Base-by-base conservation (phyloP, 1,284 basidiomycete genomes). In the Tylopilus orsonianus region DNA sequence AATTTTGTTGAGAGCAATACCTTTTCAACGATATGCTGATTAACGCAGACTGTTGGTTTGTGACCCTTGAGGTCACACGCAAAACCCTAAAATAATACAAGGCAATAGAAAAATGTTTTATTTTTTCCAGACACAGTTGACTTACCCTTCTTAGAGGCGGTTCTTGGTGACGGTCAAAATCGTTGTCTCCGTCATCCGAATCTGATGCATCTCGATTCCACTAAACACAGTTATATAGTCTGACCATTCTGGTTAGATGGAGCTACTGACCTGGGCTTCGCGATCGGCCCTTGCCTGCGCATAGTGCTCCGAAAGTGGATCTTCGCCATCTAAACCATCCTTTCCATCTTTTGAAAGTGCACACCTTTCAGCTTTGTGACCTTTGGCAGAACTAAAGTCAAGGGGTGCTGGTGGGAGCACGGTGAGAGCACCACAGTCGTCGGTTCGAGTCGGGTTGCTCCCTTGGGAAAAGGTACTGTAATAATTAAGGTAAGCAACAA, bases 11-110 rank as follows among this genome's bases (percentile, higher is more conserved):
- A 48, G n/a, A 20, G 33, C 13, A 55, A 19, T 54, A 80, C 85
- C 74, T 82, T 86, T 59, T 84, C 80, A 38, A 88, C 71, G 41
- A 89, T 75, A 57, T 83, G 78, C 61, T 87, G 80, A 59, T 89
- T 89, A 5, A 70, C 67, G 55, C 78, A 81, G 5, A 5, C 50
- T 48, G 20, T 50, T 54, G 43, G 54, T 48, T 65, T 61, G 1
- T 50, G 53, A 35, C 69, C 69, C 55, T 75, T 75, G 22, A 64
- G 65, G 56, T 89, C 85, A 60, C 84, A 86, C 9, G 79, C 67
- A 63, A 79, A 88, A 27, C 76, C 76, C 81, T 84, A 48, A 12
- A 36, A 33, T 6, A 20, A 8, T 8, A 38, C 16, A 20, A 29
- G 8, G 24, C 9, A 5, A 22, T 5, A 13, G 19, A 23, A 37